phyloP scores from a whole-genome alignment of 768 basidiomycete species.

The Collybiopsis luxurians region DNA sequence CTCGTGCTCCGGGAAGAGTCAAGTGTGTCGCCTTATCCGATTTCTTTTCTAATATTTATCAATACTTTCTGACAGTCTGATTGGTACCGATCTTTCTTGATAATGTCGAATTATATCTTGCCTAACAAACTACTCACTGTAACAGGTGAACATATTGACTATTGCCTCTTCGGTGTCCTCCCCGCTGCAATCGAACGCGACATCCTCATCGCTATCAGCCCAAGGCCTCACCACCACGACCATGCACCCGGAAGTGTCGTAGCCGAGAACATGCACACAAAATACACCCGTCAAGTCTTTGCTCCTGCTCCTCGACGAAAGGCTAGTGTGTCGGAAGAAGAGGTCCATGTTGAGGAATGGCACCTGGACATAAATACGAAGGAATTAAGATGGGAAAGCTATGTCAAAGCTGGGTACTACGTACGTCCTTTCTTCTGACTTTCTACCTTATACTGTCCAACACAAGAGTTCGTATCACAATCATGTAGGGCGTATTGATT shows the following conservation, averaged over 20 bases:
- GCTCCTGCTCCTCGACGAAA: slow-evolving; percentile 40
- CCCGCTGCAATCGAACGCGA: slow-evolving; percentile 86
- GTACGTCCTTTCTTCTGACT: too few species aligned
- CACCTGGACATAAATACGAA: slow-evolving; percentile 70
- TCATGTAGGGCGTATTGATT: slow-evolving; percentile 34
- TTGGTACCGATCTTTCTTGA: slow-evolving; percentile 29
- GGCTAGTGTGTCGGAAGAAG: slow-evolving; percentile 27
- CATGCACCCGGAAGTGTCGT: slow-evolving; percentile 51
- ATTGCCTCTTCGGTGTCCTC: slow-evolving; percentile 78
- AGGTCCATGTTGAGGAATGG: slow-evolving; percentile 55
- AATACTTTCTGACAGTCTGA: slow-evolving; percentile 28
- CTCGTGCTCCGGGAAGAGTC: slow-evolving; percentile 77
- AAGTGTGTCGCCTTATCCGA: slow-evolving; percentile 46
- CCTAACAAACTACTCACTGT: slow-evolving; percentile 4
- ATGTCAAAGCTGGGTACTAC: slow-evolving; percentile 84
- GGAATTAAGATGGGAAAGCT: slow-evolving; percentile 80
- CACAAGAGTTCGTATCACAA: too few species aligned
- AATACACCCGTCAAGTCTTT: slow-evolving; percentile 61
- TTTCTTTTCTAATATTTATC: neutral
- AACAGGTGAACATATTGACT: slow-evolving; percentile 82
- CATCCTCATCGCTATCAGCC: slow-evolving; percentile 74
- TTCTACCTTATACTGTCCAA: too few species aligned
- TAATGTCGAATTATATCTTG: neutral
- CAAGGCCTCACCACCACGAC: slow-evolving; percentile 28
- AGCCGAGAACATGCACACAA: slow-evolving; percentile 58